Percentiles rank a stretch among this genome's conserved stretches.
These are phyloP conservation scores for Sporopachydermia quercuum DNA, from an alignment of 805 yeast species.

Conservation along the genomic window DNA sequence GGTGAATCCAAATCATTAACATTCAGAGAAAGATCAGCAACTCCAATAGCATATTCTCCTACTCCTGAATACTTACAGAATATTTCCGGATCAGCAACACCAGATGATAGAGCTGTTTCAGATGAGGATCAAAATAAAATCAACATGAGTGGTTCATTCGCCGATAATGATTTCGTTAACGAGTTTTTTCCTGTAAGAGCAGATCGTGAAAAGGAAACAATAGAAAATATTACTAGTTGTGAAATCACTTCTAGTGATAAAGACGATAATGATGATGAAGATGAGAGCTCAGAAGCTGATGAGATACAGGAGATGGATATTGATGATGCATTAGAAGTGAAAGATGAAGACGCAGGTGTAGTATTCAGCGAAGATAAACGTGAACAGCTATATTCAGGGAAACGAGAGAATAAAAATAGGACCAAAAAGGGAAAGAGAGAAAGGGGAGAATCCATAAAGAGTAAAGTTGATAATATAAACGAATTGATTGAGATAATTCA, in stretches of 20 bases:
- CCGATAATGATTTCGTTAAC: constrained; percentile 26
- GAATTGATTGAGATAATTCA: neutral
- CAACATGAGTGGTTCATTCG: constrained; percentile 28
- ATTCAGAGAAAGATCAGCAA: constrained; percentile 1
- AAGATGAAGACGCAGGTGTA: constrained; percentile 6
- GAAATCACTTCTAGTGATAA: constrained; percentile 18
- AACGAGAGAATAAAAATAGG: constrained; percentile 9
- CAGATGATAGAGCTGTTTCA: constrained; percentile 7
- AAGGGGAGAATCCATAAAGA: constrained; percentile 5
- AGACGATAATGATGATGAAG: constrained; percentile 12
- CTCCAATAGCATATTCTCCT: constrained; percentile 13
- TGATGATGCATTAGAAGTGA: constrained; percentile 3
- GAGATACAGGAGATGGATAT: constrained; percentile 18
- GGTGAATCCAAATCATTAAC: constrained; percentile 5
- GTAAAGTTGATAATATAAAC: constrained; percentile 2
- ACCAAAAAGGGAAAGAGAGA: constrained; percentile 5
- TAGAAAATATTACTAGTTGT: constrained; percentile 15
- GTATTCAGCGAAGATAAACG: neutral
- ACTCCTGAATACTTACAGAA: constrained; percentile 20
- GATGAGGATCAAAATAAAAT: constrained; percentile 23
- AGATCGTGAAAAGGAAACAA: neutral
- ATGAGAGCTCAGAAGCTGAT: constrained; percentile 23
- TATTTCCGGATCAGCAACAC: constrained; percentile 7
- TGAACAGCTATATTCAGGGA: neutral
- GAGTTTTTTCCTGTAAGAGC: constrained; percentile 32